phyloP scores from a whole-genome alignment of 2,329 filamentous ascomycete species.

The Trichoderma oligosporum region DNA sequence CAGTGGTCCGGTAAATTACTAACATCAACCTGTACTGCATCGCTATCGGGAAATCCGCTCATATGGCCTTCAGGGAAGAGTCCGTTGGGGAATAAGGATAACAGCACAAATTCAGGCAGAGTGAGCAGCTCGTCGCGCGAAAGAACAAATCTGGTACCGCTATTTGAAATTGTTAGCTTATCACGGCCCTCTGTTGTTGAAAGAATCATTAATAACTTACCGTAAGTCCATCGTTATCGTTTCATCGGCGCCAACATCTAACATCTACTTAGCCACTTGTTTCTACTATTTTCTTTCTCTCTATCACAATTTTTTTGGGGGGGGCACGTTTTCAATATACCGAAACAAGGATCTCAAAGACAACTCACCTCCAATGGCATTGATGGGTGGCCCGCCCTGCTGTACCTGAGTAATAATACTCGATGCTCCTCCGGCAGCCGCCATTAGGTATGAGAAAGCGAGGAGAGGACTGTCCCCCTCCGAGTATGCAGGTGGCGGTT shows the following conservation, averaged over 20 bases:
- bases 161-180: constrained; percentile 40
- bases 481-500: constrained; percentile 93
- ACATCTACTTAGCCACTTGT: constrained; percentile 9
- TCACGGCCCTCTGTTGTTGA: not conserved
- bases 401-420: constrained; percentile 99
- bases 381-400: constrained; percentile 84
- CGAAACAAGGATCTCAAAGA: not conserved
- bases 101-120: constrained; percentile 90
- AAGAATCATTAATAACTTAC: constrained; percentile 50
- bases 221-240: constrained; percentile 92
- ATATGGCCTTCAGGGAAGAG: constrained; percentile 94
- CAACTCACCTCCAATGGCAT: constrained; percentile 74
- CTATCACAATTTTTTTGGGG: not conserved
- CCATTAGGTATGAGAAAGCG: constrained; percentile 96
- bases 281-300: not conserved
- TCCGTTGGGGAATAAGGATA: constrained; percentile 98
- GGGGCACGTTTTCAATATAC: not conserved
- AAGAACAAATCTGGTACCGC: constrained; percentile 88
- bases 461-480: constrained; percentile 90
- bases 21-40: constrained; percentile 97
- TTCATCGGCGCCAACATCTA: constrained; percentile 83
- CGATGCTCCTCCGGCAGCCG: constrained; percentile 90
- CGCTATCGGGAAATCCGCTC: constrained; percentile 86
- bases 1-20: constrained; percentile 39
- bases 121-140: constrained; percentile 94